Base-by-base conservation (phyloP, 495 filamentous ascomycete genomes). In the Parathielavia appendiculata region DNA sequence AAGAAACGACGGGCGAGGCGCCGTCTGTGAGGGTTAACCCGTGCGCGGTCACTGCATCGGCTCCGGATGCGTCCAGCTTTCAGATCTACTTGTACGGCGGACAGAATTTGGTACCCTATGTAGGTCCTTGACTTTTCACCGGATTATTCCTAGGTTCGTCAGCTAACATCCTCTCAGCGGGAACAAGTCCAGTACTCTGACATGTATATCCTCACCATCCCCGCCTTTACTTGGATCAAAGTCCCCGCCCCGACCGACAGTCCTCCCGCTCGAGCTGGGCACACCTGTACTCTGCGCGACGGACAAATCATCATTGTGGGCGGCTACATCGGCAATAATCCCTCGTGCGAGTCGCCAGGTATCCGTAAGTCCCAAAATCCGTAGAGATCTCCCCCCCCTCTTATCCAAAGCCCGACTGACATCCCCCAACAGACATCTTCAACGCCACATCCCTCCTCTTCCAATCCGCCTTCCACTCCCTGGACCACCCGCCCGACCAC, bases 1-100 rank as follows among this genome's bases (percentile, higher is more conserved):
- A 91, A 67, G 65, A 82, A 23, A 89, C 87, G 0, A 80, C 75
- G 19, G 87, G 87, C 13, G 69, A 76, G 6, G 75, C 75, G 1
- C 88, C 88, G 0, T 71, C 76, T 12, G 81, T 86, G 26, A 83
- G 87, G 11, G 88, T 89, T 23, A 88, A 90, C 60, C 85, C 84
- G 1, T 91, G 88, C 61, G 86, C 86, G 5, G 86, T 86, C 0
- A 81, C 86, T 26, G 85, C 81, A 38, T 81, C 85, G 11, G 87
- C 88, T 17, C 77, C 86, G 9, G 87, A 89, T 65, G 86, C 86
- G 0, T 82, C 81, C 12, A 83, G 79, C 35, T 86, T 86, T 67
- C 86, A 91, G 57, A 77, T 91, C 38, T 89, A 91, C 70, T 79
- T 91, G 67, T 90, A 83, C 60, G 88, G 85, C 7, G 88, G 88